phyloP scores from a whole-genome alignment of 108 stramenopile genomes.

The Discostella pseudostelligera region DNA sequence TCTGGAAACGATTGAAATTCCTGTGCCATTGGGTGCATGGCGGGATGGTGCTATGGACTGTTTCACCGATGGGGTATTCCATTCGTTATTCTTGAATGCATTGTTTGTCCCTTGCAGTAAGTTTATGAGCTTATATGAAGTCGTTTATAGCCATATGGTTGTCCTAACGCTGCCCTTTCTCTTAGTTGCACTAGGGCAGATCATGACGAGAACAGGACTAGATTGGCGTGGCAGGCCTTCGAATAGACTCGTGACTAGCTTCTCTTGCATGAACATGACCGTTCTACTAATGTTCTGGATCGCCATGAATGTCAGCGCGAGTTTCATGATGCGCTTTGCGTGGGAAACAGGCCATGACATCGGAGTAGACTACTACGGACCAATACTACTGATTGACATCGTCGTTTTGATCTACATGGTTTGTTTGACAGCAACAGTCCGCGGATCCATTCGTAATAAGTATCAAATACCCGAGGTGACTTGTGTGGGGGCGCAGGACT shows the following conservation, averaged over 20 bases:
- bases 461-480: constrained; percentile 60
- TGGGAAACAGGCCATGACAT: constrained; percentile 44
- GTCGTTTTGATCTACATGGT: constrained; percentile 40
- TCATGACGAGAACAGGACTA: constrained; percentile 66
- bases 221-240: constrained; percentile 66
- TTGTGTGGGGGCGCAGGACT: constrained; percentile 53
- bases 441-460: constrained; percentile 58
- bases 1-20: constrained; percentile 48
- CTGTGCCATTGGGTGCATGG: constrained; percentile 62
- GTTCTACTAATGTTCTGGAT: constrained; percentile 64
- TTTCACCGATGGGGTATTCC: constrained; percentile 54
- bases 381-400: constrained; percentile 51
- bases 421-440: constrained; percentile 46
- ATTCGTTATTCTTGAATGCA: constrained; percentile 60
- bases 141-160: no score
- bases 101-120: constrained; percentile 70
- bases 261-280: constrained; percentile 54
- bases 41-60: constrained; percentile 54
- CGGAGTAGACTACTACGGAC: constrained; percentile 38
- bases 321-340: constrained; percentile 42
- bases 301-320: constrained; percentile 49
- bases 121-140: constrained; percentile 24
- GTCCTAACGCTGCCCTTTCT: no score
- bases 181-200: constrained; percentile 66
- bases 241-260: constrained; percentile 47